A percentile compares a stretch with the other conserved stretches of the same genome.
phyloP scores from a whole-genome alignment of 1,284 basidiomycete genomes.

The Moniliella sp. region DNA sequence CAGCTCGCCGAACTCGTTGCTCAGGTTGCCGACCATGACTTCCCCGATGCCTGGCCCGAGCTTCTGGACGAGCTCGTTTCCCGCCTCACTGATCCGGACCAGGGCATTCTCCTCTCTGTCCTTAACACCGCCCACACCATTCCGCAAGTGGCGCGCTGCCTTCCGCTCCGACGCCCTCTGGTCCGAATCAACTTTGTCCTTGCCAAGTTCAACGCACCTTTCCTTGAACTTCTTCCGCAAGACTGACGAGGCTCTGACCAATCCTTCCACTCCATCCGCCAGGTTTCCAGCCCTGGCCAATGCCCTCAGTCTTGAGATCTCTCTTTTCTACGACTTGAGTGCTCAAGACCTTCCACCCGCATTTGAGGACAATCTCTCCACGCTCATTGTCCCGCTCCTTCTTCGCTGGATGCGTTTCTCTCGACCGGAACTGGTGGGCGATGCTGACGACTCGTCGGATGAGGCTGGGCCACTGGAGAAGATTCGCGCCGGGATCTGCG shows the following conservation, averaged over 20 bases:
- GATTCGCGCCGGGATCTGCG: constrained; percentile 70
- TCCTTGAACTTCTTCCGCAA: constrained; percentile 43
- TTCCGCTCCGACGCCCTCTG: constrained; percentile 71
- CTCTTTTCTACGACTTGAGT: constrained; percentile 79
- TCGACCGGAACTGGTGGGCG: constrained; percentile 41
- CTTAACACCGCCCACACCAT: constrained; percentile 86
- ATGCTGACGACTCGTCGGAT: constrained; percentile 47
- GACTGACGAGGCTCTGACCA: constrained; percentile 23
- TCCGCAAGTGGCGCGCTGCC: constrained; percentile 71
- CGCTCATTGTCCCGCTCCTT: not conserved
- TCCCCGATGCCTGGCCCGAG: constrained; percentile 19
- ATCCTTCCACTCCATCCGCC: constrained; percentile 30
- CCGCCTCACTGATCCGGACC: constrained; percentile 51
- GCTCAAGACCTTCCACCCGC: constrained; percentile 84
- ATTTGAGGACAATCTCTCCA: constrained; percentile 57
- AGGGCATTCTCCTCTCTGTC: constrained; percentile 66
- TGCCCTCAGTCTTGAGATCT: constrained; percentile 45
- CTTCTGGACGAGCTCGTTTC: constrained; percentile 23
- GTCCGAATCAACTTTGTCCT: constrained; percentile 82
- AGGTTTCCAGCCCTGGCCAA: constrained; percentile 30
- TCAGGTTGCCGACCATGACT: constrained; percentile 20
- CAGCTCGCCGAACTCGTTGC: constrained; percentile 27
- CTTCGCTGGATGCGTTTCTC: constrained; percentile 46
- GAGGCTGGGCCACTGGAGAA: constrained; percentile 61
- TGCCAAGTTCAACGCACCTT: constrained; percentile 57